phyloP scores from a whole-genome alignment of 208 protist genomes.

The Trypanosoma lewisi region DNA sequence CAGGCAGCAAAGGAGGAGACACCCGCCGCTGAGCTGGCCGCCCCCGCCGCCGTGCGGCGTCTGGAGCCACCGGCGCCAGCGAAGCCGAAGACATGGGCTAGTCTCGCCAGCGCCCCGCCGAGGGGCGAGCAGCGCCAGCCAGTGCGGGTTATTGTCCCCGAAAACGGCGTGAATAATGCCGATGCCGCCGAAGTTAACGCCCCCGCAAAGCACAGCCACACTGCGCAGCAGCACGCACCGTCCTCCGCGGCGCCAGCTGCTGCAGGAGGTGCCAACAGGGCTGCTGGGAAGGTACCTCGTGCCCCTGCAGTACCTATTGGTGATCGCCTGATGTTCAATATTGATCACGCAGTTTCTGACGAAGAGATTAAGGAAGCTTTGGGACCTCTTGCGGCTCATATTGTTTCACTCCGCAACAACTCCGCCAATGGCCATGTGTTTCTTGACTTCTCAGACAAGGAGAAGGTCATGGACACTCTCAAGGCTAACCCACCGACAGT shows the following conservation, averaged over 20 bases:
- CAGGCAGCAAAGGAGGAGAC: neutral
- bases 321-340: constrained; percentile 87
- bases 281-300: constrained; percentile 30
- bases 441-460: constrained; percentile 79
- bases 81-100: constrained; percentile 72
- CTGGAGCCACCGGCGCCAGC: constrained; percentile 9
- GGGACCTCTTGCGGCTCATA: constrained; percentile 40
- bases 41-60: constrained; percentile 4
- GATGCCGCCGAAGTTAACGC: constrained; percentile 30
- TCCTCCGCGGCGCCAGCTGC: neutral
- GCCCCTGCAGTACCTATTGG: constrained; percentile 36
- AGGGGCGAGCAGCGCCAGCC: constrained; percentile 30
- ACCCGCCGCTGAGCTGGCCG: neutral
- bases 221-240: constrained; percentile 21
- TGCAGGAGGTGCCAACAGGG: constrained; percentile 24
- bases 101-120: constrained; percentile 38
- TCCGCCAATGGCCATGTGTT: constrained; percentile 75
- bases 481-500: constrained; percentile 40
- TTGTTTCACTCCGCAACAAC: constrained; percentile 86
- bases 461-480: constrained; percentile 58
- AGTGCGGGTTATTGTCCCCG: constrained; percentile 35
- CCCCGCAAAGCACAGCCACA: constrained; percentile 17
- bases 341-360: constrained; percentile 61
- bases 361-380: constrained; percentile 76
- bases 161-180: constrained; percentile 27